phyloP scores from a whole-genome alignment of 352 stramenopile species.

The Pythium utonaiense region DNA sequence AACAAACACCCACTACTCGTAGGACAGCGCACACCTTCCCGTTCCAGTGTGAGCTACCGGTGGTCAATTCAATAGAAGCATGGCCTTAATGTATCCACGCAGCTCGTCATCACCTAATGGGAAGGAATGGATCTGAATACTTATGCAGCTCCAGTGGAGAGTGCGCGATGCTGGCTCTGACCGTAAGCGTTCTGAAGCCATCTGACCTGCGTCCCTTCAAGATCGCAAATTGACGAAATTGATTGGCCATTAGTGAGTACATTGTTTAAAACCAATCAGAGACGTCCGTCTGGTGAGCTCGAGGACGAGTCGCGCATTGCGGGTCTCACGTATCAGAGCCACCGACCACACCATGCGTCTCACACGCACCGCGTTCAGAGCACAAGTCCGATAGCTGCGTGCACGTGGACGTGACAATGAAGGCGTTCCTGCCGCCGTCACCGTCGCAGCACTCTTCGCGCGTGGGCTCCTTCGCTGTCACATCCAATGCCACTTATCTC shows the following conservation, averaged over 20 bases:
- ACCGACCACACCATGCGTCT: background rate
- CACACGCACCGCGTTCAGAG: background rate
- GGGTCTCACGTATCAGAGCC: no score
- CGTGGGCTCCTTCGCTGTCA: conserved; percentile 3
- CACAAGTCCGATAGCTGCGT: background rate
- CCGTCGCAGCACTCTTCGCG: conserved; percentile 3
- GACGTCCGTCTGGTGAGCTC: background rate
- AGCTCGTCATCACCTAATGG: no score
- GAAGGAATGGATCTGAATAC: no score
- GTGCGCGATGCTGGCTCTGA: no score
- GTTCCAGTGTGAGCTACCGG: no score
- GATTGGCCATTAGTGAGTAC: no score
- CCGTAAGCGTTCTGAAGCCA: no score
- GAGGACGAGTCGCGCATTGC: background rate
- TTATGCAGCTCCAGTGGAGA: no score
- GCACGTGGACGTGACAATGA: conserved; percentile 4
- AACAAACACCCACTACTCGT: background rate
- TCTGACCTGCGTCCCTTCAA: background rate
- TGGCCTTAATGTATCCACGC: no score
- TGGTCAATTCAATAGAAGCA: no score
- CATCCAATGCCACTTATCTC: conserved; percentile 33
- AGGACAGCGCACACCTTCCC: no score
- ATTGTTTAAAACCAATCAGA: no score
- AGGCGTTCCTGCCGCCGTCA: conserved; percentile 16
- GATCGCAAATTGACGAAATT: background rate